Evolutionary conservation across 352 stramenopile species (phyloP).

Genomic region (Phytophthora sp.): DNA sequence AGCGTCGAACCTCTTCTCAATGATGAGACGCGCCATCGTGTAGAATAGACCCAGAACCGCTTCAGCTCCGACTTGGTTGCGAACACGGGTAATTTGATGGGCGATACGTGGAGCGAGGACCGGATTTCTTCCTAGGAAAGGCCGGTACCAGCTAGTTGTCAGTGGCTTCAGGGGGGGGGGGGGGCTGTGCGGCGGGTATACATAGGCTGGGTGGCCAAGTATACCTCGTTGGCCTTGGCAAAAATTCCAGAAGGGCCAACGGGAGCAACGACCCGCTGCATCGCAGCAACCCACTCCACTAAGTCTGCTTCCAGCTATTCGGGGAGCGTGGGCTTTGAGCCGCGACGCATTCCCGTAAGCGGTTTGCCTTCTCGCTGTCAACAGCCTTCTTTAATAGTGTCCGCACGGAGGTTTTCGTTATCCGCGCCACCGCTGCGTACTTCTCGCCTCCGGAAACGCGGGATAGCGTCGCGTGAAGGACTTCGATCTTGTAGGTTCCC

Average conservation of each 20-base stretch:
- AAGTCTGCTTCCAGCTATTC: neutral
- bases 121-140: too few relatives aligned
- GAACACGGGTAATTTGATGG: constrained; percentile 4
- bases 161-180: neutral
- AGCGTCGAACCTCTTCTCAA: neutral
- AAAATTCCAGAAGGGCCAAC: neutral
- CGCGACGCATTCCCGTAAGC: neutral
- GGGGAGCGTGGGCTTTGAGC: neutral
- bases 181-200: neutral
- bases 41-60: constrained; percentile 3
- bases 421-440: too few relatives aligned
- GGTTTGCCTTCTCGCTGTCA: neutral
- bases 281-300: too few relatives aligned
- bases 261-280: constrained; percentile 4
- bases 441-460: neutral
- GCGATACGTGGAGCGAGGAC: too few relatives aligned
- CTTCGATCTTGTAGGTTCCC: neutral
- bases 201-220: neutral
- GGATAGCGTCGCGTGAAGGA: neutral
- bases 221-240: neutral
- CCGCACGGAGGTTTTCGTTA: neutral
- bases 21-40: constrained; percentile 4
- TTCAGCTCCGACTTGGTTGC: neutral
- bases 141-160: too few relatives aligned
- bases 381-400: neutral